A percentile compares a stretch with the other conserved stretches of the same genome.
Conservation (phyloP, 2,329 filamentous ascomycete genomes). For the Calonectria naviculata region DNA sequence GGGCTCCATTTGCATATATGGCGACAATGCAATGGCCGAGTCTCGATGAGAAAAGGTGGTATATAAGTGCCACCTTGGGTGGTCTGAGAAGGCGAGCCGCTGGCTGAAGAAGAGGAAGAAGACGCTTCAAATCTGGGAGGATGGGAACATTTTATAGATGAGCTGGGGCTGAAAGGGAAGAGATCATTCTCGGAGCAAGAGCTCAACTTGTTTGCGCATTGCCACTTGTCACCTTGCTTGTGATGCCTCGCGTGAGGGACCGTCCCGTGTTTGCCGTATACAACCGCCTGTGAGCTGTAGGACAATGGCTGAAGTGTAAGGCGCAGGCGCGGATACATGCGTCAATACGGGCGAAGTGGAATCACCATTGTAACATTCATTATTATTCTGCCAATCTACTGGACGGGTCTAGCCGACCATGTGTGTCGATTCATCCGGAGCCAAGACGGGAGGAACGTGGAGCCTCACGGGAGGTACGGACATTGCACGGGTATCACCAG, state of each 20-base stretch:
- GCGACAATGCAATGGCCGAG: too few species aligned
- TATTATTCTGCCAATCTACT: background rate
- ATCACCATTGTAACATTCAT: background rate
- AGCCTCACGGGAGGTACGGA: background rate
- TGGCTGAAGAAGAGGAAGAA: background rate
- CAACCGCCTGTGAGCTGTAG: background rate
- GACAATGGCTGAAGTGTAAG: background rate
- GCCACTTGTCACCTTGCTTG: background rate
- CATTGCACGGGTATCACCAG: background rate
- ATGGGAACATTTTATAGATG: background rate
- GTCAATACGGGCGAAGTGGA: background rate
- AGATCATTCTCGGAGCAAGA: too few species aligned
- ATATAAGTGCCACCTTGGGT: background rate
- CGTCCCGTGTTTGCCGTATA: background rate
- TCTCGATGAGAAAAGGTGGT: background rate
- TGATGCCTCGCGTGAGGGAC: background rate
- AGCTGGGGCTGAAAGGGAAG: background rate
- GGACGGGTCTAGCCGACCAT: background rate
- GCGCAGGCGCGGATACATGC: background rate
- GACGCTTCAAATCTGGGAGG: background rate
- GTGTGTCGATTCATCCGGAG: too few species aligned
- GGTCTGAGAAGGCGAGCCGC: background rate
- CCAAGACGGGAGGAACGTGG: background rate
- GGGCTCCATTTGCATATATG: too few species aligned
- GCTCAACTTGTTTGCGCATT: background rate